A percentile compares a stretch with the other conserved stretches of the same genome.
Conservation (phyloP, 257 asterid species). For the Capsicum pubescens region DNA sequence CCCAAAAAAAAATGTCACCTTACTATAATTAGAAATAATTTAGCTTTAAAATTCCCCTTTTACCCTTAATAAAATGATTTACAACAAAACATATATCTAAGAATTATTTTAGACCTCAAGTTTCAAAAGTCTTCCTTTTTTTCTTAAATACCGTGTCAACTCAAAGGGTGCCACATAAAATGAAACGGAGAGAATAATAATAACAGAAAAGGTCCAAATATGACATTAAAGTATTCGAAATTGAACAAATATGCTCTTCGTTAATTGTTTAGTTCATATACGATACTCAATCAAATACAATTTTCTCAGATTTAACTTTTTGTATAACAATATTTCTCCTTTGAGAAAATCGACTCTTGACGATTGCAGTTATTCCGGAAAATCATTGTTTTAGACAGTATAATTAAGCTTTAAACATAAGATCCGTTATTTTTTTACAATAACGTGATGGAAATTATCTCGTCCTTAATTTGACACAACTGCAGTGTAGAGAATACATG, state of each 20-base stretch:
- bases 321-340: neutral
- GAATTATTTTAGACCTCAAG: too few species aligned
- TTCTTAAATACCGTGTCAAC: too few species aligned
- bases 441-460: neutral
- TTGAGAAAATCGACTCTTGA: neutral
- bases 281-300: neutral
- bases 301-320: neutral
- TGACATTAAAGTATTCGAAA: neutral
- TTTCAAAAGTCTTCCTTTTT: too few species aligned
- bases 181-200: neutral
- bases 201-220: slow-evolving; percentile 2
- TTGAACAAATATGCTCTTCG: neutral
- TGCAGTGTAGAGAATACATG: neutral
- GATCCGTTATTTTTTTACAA: neutral
- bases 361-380: neutral
- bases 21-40: too few species aligned
- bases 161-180: too few species aligned
- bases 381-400: neutral
- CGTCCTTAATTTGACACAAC: neutral
- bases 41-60: too few species aligned
- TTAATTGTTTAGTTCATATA: too few species aligned
- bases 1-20: too few species aligned
- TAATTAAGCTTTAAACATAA: neutral
- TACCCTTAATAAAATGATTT: too few species aligned
- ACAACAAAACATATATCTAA: too few species aligned